Evolutionary conservation across 176 grass and related monocot genomes (phyloP).

Genomic region (Saccharum officinarum): DNA sequence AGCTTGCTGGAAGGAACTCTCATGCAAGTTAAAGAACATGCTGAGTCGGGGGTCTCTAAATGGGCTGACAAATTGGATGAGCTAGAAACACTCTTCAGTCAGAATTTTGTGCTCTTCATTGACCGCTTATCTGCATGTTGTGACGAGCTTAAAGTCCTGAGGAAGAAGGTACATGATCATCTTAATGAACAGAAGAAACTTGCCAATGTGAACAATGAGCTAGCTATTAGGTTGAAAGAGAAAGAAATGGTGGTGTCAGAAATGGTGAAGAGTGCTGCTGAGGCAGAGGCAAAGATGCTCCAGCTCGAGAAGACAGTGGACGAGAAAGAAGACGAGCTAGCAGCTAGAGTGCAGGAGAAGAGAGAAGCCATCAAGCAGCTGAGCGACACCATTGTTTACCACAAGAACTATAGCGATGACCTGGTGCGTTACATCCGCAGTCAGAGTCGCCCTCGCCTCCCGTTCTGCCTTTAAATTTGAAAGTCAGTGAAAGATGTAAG

Average conservation of each 20-base stretch:
- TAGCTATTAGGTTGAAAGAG: constrained; percentile 39
- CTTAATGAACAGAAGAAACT: constrained; percentile 59
- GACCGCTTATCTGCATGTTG: constrained; percentile 40
- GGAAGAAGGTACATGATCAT: constrained; percentile 41
- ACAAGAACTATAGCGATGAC: constrained; percentile 65
- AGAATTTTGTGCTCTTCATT: constrained; percentile 24
- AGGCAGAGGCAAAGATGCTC: constrained; percentile 37
- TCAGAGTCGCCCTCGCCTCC: constrained; percentile 38
- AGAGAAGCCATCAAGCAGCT: constrained; percentile 91
- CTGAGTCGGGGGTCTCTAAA: constrained; percentile 27
- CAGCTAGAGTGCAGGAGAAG: constrained; percentile 72
- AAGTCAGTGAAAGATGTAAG: constrained; percentile 23
- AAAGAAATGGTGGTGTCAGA: constrained; percentile 42
- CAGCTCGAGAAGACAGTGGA: constrained; percentile 57
- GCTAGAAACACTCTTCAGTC: constrained; percentile 39
- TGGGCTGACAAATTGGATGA: constrained; percentile 49
- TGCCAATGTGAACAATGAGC: constrained; percentile 34
- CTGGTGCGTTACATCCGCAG: constrained; percentile 52
- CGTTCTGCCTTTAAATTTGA: constrained; percentile 49
- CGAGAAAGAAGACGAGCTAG: constrained; percentile 63
- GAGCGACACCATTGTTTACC: constrained; percentile 69
- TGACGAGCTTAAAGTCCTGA: constrained; percentile 50
- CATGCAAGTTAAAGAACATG: constrained; percentile 46
- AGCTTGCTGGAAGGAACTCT: constrained; percentile 46
- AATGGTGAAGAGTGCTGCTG: constrained; percentile 7